Percentiles rank a stretch among this genome's conserved stretches.
phyloP scores from a whole-genome alignment of 768 basidiomycete genomes.

The Trametes villosa region DNA sequence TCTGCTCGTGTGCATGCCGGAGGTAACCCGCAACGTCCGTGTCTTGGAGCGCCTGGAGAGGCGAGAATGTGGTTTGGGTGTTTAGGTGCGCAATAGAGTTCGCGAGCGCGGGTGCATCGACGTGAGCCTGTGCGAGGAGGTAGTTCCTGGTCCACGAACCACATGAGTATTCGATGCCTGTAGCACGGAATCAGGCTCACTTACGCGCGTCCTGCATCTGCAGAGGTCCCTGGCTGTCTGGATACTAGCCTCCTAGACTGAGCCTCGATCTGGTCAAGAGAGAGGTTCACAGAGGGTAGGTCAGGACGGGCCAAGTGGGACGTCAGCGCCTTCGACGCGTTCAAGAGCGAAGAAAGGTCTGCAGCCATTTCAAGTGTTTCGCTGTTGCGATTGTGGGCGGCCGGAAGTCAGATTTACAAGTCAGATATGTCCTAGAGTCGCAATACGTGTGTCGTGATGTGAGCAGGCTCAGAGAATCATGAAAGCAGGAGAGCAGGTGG shows the following conservation, averaged over 20 bases:
- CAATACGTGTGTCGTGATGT: neutral
- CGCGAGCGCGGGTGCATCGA: slow-evolving; percentile 88
- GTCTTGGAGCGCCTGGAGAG: slow-evolving; percentile 91
- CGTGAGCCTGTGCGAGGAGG: slow-evolving; percentile 89
- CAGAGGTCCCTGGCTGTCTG: slow-evolving; percentile 63
- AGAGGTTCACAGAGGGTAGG: slow-evolving; percentile 85
- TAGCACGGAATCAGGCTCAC: no score
- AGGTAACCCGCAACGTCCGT: slow-evolving; percentile 94
- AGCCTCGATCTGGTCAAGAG: slow-evolving; percentile 93
- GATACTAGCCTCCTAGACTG: slow-evolving; percentile 86
- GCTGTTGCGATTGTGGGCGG: neutral
- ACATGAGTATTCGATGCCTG: no score
- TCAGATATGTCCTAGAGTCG: neutral
- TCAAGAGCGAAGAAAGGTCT: slow-evolving; percentile 72
- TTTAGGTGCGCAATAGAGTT: slow-evolving; percentile 84
- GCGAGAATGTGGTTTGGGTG: slow-evolving; percentile 81
- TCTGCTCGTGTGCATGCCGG: slow-evolving; percentile 94
- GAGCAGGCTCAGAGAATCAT: neutral
- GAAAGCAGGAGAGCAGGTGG: neutral
- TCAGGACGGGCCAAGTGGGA: slow-evolving; percentile 80
- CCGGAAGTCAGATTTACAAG: neutral
- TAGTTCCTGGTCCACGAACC: slow-evolving; percentile 62
- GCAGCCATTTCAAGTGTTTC: slow-evolving; percentile 37
- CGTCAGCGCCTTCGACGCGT: slow-evolving; percentile 72
- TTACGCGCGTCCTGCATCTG: slow-evolving; percentile 76